Evolutionary conservation across 2,329 filamentous ascomycete genomes (phyloP).

Genomic region (Calonectria naviculata): DNA sequence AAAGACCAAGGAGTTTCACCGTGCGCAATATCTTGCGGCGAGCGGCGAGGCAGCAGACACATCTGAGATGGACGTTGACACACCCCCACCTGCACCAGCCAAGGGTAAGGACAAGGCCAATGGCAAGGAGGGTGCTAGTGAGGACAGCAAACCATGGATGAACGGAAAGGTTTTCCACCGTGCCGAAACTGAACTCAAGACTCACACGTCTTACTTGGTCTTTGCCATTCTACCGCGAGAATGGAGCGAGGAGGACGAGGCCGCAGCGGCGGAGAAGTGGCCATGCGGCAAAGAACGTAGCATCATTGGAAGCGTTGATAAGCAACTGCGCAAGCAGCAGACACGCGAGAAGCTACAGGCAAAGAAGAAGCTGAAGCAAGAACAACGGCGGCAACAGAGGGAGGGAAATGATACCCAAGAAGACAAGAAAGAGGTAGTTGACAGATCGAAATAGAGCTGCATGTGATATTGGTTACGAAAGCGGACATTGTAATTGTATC

Average conservation of each 20-base stretch:
- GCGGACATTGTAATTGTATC: conserved; percentile 14
- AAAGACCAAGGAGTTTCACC: conserved; percentile 74
- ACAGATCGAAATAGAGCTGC: conserved; percentile 30
- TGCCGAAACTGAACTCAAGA: conserved; percentile 90
- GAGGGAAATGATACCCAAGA: conserved; percentile 32
- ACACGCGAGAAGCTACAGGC: conserved; percentile 63
- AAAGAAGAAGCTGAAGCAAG: conserved; percentile 56
- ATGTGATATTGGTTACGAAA: background rate
- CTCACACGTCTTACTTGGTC: conserved; percentile 95
- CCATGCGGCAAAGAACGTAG: conserved; percentile 66
- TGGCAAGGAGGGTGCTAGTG: conserved; percentile 37
- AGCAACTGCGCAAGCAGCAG: conserved; percentile 65
- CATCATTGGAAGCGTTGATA: conserved; percentile 65
- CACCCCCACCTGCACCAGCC: conserved; percentile 38
- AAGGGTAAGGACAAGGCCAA: conserved; percentile 37
- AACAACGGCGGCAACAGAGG: background rate
- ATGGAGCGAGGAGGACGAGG: conserved; percentile 88
- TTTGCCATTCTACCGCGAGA: conserved; percentile 90
- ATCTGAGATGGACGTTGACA: conserved; percentile 56
- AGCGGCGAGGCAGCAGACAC: conserved; percentile 37
- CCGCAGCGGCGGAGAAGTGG: conserved; percentile 71
- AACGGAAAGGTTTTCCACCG: conserved; percentile 84
- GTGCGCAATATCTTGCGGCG: conserved; percentile 38
- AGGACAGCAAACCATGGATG: conserved; percentile 69
- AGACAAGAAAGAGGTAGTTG: conserved; percentile 21